A percentile compares a stretch with the other conserved stretches of the same genome.
phyloP scores from a whole-genome alignment of 2,329 filamentous ascomycete genomes.

The Trichoderma sp. region DNA sequence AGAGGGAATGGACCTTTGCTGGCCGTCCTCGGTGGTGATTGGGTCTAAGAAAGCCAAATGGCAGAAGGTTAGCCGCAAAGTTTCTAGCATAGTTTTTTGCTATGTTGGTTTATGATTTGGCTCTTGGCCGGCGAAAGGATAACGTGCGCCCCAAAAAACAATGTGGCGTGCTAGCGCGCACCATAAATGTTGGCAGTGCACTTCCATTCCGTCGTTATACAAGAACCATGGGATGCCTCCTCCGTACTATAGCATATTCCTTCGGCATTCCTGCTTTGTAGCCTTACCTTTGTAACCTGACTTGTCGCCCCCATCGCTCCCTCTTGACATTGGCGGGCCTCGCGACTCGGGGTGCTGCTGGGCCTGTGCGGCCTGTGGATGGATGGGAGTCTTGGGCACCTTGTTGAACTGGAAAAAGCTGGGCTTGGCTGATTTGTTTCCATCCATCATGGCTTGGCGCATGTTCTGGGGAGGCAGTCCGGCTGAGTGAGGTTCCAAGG shows the following conservation, averaged over 20 bases:
- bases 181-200: neutral
- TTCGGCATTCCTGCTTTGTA: slow-evolving; percentile 27
- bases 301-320: slow-evolving; percentile 34
- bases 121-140: neutral
- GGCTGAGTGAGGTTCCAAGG: slow-evolving; percentile 29
- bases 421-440: slow-evolving; percentile 48
- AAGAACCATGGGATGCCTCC: slow-evolving; percentile 37
- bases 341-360: slow-evolving; percentile 41
- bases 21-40: slow-evolving; percentile 34
- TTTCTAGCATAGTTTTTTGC: neutral
- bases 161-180: slow-evolving; percentile 4
- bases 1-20: slow-evolving; percentile 43
- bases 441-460: slow-evolving; percentile 37
- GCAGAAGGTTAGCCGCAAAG: slow-evolving; percentile 13
- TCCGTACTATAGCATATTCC: slow-evolving; percentile 35
- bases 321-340: slow-evolving; percentile 43
- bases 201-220: neutral
- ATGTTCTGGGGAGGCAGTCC: slow-evolving; percentile 26
- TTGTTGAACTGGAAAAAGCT: slow-evolving; percentile 56
- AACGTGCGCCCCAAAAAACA: neutral
- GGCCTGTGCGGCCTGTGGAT: slow-evolving; percentile 29
- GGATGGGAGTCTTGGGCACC: slow-evolving; percentile 44
- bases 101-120: neutral
- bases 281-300: slow-evolving; percentile 39
- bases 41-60: slow-evolving; percentile 26